Evolutionary conservation across 2,329 filamentous ascomycete genomes (phyloP), one percentile per base, ranked within the genome.

Genomic region (Fusarium denticulatum): DNA sequence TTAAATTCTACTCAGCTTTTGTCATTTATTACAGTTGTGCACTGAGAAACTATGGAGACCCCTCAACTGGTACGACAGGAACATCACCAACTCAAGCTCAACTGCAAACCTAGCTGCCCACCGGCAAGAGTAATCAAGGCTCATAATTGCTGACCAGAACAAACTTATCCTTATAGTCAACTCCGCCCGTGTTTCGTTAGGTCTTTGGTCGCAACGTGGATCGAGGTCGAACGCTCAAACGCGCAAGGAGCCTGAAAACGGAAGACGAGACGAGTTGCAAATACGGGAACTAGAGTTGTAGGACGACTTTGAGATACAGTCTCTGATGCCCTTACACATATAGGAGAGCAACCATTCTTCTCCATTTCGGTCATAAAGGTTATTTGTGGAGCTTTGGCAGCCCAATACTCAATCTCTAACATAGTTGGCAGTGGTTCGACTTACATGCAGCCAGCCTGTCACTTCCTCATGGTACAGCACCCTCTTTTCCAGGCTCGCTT

Each of bases 101-200:
- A 39, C n/a, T 12, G 11, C 32, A 16, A 13, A 53, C 5, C 32
- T 26, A 11, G 32, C n/a, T 50, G 15, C n/a, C n/a, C n/a, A n/a
- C n/a, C n/a, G n/a, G n/a, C n/a, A n/a, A n/a, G n/a, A n/a, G n/a
- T n/a, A n/a, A n/a, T n/a, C n/a, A n/a, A n/a, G n/a, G n/a, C n/a
- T n/a, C n/a, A n/a, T n/a, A n/a, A n/a, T n/a, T n/a, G n/a, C 34
- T 32, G 10, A 0, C 10, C 13, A 22, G 14, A 22, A 13, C 4
- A 14, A 2, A 2, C 14, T 13, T n/a, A 15, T 5, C 12, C 6
- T 6, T 34, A 6, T 37, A 16, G 10, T 16, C 12, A 28, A 3
- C 4, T 5, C 10, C 37, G 13, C 2, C 5, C 13, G 9, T 7
- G 14, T 3, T 39, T 37, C 24, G 28, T 16, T 10, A 15, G 50